Conservation (phyloP, 768 basidiomycete genomes). For the Lactarius hatsudake region DNA sequence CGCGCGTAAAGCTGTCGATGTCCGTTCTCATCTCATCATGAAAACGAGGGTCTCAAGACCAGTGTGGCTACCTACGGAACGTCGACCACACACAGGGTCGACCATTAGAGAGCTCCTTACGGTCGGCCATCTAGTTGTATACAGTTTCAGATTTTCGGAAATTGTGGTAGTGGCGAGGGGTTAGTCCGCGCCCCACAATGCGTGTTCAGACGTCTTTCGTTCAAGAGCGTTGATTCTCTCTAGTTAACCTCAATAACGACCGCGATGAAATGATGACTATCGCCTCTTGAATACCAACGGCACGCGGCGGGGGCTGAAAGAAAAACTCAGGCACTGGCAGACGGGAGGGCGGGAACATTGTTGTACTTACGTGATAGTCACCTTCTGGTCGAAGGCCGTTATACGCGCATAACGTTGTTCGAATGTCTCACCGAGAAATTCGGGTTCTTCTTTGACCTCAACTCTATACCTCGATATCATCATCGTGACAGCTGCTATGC, state of each 20-base stretch:
- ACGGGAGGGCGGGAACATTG: not conserved
- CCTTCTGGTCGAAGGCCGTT: not conserved
- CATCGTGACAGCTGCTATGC: slow-evolving; percentile 45
- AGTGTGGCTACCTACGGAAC: not conserved
- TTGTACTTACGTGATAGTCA: not conserved
- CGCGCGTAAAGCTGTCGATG: not conserved
- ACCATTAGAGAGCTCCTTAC: not conserved
- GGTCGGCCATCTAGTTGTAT: not conserved
- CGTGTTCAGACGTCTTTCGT: not conserved
- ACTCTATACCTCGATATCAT: slow-evolving; percentile 46
- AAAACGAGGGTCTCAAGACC: not conserved
- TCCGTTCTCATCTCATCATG: too few species aligned
- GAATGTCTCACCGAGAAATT: slow-evolving; percentile 45
- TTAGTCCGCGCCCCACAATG: not conserved
- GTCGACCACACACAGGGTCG: not conserved
- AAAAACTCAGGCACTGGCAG: not conserved
- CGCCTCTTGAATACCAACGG: slow-evolving; percentile 28
- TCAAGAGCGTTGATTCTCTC: not conserved
- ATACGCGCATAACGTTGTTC: slow-evolving; percentile 39
- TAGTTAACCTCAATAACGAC: too few species aligned
- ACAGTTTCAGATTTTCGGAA: not conserved
- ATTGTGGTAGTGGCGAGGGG: not conserved
- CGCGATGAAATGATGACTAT: not conserved
- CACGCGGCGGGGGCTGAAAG: slow-evolving; percentile 23
- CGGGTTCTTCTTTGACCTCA: slow-evolving; percentile 47